Evolutionary conservation across 106 monocot species (phyloP).

Genomic region (Apostasia ramifera): DNA sequence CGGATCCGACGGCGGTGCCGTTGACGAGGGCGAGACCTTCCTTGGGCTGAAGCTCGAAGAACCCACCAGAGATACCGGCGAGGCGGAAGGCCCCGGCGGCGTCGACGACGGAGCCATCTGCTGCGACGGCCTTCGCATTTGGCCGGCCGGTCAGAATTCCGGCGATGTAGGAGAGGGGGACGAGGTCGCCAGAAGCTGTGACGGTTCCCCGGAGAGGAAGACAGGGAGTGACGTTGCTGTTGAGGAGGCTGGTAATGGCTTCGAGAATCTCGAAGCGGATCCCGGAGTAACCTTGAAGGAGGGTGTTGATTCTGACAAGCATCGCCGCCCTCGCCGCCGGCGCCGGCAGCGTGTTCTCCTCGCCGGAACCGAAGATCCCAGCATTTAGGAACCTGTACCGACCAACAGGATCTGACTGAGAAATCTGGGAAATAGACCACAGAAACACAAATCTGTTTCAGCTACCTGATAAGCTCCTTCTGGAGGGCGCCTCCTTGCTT

Average conservation of each 20-base stretch:
- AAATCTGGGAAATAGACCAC: not conserved
- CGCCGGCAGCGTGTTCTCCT: conserved; percentile 3
- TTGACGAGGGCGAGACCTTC: conserved; percentile 33
- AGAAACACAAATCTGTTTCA: not conserved
- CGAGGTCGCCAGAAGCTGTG: conserved; percentile 39
- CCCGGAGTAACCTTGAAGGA: conserved; percentile 42
- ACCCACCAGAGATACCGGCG: not conserved
- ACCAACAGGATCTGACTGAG: not conserved
- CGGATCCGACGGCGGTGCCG: conserved; percentile 23
- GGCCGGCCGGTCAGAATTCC: conserved; percentile 25
- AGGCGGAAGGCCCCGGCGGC: conserved; percentile 4
- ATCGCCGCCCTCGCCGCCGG: conserved; percentile 11
- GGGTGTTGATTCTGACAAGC: conserved; percentile 26
- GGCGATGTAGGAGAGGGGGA: conserved; percentile 35
- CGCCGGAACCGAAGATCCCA: conserved; percentile 10
- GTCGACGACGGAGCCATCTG: not conserved
- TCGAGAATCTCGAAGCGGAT: conserved; percentile 43
- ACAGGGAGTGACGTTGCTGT: conserved; percentile 19
- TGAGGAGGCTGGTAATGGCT: conserved; percentile 26
- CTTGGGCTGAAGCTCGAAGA: conserved; percentile 31
- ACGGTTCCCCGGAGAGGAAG: conserved; percentile 35
- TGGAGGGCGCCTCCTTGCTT: conserved; percentile 28
- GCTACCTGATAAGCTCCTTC: conserved; percentile 30
- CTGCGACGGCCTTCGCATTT: conserved; percentile 8
- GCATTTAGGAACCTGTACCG: conserved; percentile 39